Evolutionary conservation across 441 rosid species (phyloP), one percentile per base, ranked within the genome.

Genomic region (Populus hybrid): DNA sequence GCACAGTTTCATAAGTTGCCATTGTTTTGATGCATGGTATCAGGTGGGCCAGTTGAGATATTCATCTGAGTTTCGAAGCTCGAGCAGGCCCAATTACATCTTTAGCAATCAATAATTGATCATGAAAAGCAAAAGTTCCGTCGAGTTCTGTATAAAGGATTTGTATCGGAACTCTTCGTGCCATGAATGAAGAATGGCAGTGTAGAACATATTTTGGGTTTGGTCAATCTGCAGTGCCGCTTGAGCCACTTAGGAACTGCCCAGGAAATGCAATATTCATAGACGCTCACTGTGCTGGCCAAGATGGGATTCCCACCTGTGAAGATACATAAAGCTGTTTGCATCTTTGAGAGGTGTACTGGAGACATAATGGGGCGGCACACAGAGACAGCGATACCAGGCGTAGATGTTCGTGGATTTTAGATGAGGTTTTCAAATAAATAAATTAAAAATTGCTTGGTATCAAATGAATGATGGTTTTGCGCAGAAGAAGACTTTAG

Each of bases 321-420:
- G 1, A 24, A 82, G 64, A 83, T 81, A 26, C 8, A 86, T 0
- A 89, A 84, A 3, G 86, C 36, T 8, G 73, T 89, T 20, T 87
- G 92, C 76, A 78, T 91, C 59, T 92, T 91, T 53, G 95, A 89
- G 72, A 82, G 78, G 64, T 70, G 84, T 74, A 87, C 88, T 4
- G 95, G 93, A 3, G 88, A 91, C 61, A 75, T 89, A 33, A 81
- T 88, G 91, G 88, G 93, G 97, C 78, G 93, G 35, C 97, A 90
- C 93, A 0, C 6, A 5, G 94, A 92, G 77, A 16, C 72, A 40
- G 74, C 67, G 68, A 84, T 88, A 21, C 89, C 93, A 1, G 76
- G 81, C 14, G 28, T 65, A 64, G 83, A 79, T 78, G 91, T 88
- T 65, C 0, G 72, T 66, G 35, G 11, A 23, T 24, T 23, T 63